Evolutionary conservation across 176 grass and related monocot genomes (phyloP), one percentile per base, ranked within the genome.

Genomic region (Calamus simplicifolius): DNA sequence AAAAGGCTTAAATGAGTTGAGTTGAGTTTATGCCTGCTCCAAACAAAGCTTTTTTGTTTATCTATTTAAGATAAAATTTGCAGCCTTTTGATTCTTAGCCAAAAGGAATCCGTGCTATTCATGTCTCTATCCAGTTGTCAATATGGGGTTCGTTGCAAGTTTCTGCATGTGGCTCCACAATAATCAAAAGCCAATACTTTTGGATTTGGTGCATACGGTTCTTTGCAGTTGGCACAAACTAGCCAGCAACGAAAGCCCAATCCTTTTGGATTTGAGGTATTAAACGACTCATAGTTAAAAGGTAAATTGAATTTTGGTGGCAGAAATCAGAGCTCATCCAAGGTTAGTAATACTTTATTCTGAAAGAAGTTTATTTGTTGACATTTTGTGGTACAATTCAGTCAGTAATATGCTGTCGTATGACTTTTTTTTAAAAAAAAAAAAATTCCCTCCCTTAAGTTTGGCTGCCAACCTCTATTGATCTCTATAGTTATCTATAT

Each of bases 141-240:
- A 66, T 97, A 80, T 75, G 92, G 92, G 49, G 81, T 69, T 4
- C 76, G 87, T 28, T 97, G 92, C 51, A 91, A 72, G 77, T 97
- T 66, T 63, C 61, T 68, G 63, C 92, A 97, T 72, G 63, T 52
- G 18, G 77, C 75, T 70, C 82, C 75, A 27, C 79, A 88, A 64
- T 78, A 89, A 61, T 35, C 67, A 49, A 95, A 65, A 5, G 49
- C 91, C 38, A 95, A 84, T 55, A 77, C 83, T 1, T 95, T 84
- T 55, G 86, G 83, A 15, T 95, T 90, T 57, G 91, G 86, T 5
- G 43, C 66, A 0, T 63, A 54, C 48, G 64, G 58, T 16, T 27
- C 59, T 16, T 14, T 30, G 19, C 59, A 61, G 5, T 63, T 62
- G 53, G 19, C 51, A 13, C 51, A 61, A 23, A 48, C 27, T 25